Base-by-base conservation (phyloP, 345 rosid species). In the Punica granatum region DNA sequence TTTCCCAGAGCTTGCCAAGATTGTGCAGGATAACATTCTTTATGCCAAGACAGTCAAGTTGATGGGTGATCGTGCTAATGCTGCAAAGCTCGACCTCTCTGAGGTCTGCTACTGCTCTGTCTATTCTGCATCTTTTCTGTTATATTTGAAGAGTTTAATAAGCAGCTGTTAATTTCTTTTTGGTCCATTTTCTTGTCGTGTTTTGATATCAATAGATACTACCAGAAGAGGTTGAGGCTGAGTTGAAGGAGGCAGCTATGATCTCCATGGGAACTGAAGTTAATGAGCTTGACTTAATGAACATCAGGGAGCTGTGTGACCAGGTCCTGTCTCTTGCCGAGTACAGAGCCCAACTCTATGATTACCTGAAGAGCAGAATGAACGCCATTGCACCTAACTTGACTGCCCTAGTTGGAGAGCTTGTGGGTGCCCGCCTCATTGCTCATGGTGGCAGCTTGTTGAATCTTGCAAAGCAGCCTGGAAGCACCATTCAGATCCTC, bases 241-340 rank as follows among this genome's bases (percentile, higher is more conserved):
- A 88, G 21, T 60, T 94, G 67, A 94, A 94, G 71, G 99, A 89
- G 41, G 96, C 98, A 9, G 81, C 95, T 41, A 73, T 84, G 66
- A 91, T 89, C 81, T 94, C 98, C 26, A 89, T 89, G 99, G 98
- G 98, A 60, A 88, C 93, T 9, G 98, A 92, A 80, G 78, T 92
- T 46, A 88, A 81, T 72, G 97, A 92, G 15, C 85, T 88, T 60
- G 98, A 94, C 77, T 72, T 94, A 76, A 11, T 76, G 39, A 88
- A 88, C 61, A 88, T 92, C 61, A 82, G 78, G 73, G 93, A 92
- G 64, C 92, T 92, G 36, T 91, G 96, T 63, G 91, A 88, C 62
- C 96, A 94, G 73, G 97, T 94, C 67, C 71, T 91, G 28, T 85
- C 95, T 26, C 89, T 94, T 21, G 39, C 99, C 0, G 97, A 89